Conservation (phyloP, 2,329 filamentous ascomycete genomes). For the Alternaria postmessia region DNA sequence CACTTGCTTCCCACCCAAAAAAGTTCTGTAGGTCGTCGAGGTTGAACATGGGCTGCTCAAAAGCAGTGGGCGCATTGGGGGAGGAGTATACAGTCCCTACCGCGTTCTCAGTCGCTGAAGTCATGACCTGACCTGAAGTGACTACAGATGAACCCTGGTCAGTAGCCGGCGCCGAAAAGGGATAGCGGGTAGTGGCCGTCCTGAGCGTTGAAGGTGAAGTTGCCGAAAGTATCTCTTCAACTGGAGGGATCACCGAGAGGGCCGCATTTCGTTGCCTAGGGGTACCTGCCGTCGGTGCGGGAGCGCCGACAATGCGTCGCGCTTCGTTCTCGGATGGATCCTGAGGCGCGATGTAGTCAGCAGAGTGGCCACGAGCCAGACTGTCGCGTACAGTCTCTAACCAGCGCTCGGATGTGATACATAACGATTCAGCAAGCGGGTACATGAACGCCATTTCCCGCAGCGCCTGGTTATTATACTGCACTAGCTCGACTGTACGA, state of each 20-base stretch:
- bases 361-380: slow-evolving; percentile 36
- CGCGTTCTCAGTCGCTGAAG: slow-evolving; percentile 16
- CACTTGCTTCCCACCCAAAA: slow-evolving; percentile 41
- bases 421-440: slow-evolving; percentile 42
- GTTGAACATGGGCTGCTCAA: slow-evolving; percentile 42
- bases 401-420: slow-evolving; percentile 43
- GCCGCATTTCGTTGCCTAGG: slow-evolving; percentile 14
- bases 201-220: slow-evolving; percentile 21
- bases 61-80: slow-evolving; percentile 13
- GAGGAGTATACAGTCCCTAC: slow-evolving; percentile 21
- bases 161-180: slow-evolving; percentile 16
- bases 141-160: slow-evolving; percentile 11
- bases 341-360: slow-evolving; percentile 41
- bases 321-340: slow-evolving; percentile 39
- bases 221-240: slow-evolving; percentile 19
- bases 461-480: slow-evolving; percentile 43
- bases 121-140: slow-evolving; percentile 14
- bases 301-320: slow-evolving; percentile 32
- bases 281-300: slow-evolving; percentile 22
- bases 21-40: slow-evolving; percentile 45
- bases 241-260: slow-evolving; percentile 25
- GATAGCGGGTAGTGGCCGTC: slow-evolving; percentile 17
- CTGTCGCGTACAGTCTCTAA: slow-evolving; percentile 42
- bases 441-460: slow-evolving; percentile 44
- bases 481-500: slow-evolving; percentile 40